Evolutionary conservation across 2,329 filamentous ascomycete genomes (phyloP), one percentile per base, ranked within the genome.

Genomic region (Trichoderma cornu-damae): DNA sequence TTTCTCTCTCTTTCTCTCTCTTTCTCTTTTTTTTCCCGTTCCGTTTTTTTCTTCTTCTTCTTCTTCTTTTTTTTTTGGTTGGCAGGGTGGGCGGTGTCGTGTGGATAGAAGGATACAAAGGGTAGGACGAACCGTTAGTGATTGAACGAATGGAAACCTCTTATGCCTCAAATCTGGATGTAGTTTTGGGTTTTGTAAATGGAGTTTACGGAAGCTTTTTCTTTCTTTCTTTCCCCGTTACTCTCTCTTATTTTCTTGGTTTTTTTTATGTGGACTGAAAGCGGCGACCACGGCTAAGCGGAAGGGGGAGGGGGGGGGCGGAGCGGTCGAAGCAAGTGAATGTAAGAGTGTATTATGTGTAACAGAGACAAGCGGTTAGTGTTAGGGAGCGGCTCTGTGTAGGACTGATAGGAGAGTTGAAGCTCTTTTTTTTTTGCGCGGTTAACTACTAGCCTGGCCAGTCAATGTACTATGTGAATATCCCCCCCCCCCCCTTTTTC

Each of bases 141-240:
- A 59, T 35, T 55, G 57, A 59, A 59, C 44, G 57, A 53, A 55
- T 49, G 42, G 54, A 52, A 48, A 46, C 46, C 58, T 51, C 46
- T 60, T 57, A 58, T 58, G 48, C 59, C 59, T 61, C 58, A 67
- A 64, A 71, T 70, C 70, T 72, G 70, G 70, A 72, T 72, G 69
- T 72, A 70, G 68, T 71, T 72, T 72, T 70, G 67, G 69, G 64
- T 70, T 67, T 72, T 70, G 69, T 66, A 69, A 67, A 66, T 64
- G 70, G 70, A 72, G 70, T 72, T 68, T 62, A 62, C 63, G 68
- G 70, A 70, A 69, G 63, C 22, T n/a, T 46, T 28, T 35, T 54
- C 18, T 46, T 30, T 14, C 37, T 7, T 22, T 18, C 2, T 38
- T 38, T 3, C 35, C 16, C 3, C 30, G 4, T 6, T 20, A 2